Percentiles rank a stretch among this genome's conserved stretches.
Conservation (phyloP, 2,329 filamentous ascomycete genomes). For the Aspergillus intermedius region DNA sequence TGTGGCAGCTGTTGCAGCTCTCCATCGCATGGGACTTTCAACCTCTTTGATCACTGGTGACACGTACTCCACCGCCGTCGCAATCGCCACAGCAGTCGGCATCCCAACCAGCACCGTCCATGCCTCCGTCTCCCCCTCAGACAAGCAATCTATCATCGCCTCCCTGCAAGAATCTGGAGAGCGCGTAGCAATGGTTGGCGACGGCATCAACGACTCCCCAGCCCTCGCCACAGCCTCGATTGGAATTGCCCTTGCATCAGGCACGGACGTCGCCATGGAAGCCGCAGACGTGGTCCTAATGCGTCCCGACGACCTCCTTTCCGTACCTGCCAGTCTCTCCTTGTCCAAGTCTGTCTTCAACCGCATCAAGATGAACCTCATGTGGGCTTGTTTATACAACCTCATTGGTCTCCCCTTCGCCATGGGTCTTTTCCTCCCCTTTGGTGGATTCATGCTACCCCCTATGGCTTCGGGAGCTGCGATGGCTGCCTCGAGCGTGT, state of each 20-base stretch:
- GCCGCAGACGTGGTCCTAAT: constrained; percentile 94
- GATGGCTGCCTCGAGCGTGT: constrained; percentile 87
- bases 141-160: constrained; percentile 81
- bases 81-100: constrained; percentile 75
- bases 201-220: constrained; percentile 97
- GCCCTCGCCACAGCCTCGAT: constrained; percentile 88
- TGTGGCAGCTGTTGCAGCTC: constrained; percentile 68
- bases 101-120: constrained; percentile 70
- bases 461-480: constrained; percentile 92
- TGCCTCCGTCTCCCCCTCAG: constrained; percentile 80
- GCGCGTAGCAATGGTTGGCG: constrained; percentile 91
- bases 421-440: constrained; percentile 90
- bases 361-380: constrained; percentile 87
- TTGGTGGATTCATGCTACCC: constrained; percentile 74
- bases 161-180: constrained; percentile 68
- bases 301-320: constrained; percentile 83
- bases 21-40: constrained; percentile 77
- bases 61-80: constrained; percentile 72
- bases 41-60: constrained; percentile 93
- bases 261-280: constrained; percentile 96
- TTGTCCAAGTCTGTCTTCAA: constrained; percentile 79
- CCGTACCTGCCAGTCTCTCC: constrained; percentile 79
- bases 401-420: constrained; percentile 85
- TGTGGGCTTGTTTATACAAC: constrained; percentile 93
- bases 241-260: constrained; percentile 85